These are phyloP conservation scores for Coemansia aciculifera DNA, from an alignment of 192 early-diverging fungal genomes.

Conservation along the genomic window DNA sequence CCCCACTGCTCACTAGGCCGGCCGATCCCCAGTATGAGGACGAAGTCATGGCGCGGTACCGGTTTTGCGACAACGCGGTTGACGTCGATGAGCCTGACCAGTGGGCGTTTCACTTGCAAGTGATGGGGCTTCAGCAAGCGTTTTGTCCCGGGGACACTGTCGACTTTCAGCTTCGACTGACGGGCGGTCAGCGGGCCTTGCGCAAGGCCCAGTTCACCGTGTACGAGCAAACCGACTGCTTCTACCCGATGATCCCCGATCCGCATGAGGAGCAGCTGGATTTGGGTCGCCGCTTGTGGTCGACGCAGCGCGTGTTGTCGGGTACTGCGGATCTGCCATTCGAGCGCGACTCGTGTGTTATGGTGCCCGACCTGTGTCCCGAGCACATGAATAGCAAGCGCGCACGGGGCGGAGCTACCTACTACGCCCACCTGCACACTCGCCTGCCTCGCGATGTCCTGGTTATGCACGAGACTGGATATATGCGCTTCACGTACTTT, in stretches of 20 bases:
- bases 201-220: constrained; percentile 32
- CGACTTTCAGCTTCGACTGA: constrained; percentile 38
- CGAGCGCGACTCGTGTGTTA: constrained; percentile 36
- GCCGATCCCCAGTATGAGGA: background rate
- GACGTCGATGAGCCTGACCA: constrained; percentile 14
- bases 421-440: constrained; percentile 31
- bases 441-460: constrained; percentile 17
- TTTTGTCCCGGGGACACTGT: constrained; percentile 41
- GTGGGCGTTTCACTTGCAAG: constrained; percentile 34
- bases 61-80: constrained; percentile 39
- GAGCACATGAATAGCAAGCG: constrained; percentile 27
- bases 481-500: constrained; percentile 34
- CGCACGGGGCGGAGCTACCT: constrained; percentile 19
- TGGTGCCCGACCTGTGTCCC: constrained; percentile 25
- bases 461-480: constrained; percentile 41
- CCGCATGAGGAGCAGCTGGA: constrained; percentile 52
- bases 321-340: constrained; percentile 24
- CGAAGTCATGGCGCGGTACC: constrained; percentile 12
- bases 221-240: constrained; percentile 50
- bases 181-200: constrained; percentile 21
- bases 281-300: constrained; percentile 45
- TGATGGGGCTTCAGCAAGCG: constrained; percentile 36
- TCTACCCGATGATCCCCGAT: constrained; percentile 43
- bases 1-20: constrained; percentile 8
- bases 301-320: constrained; percentile 16